phyloP scores from a whole-genome alignment of 1,139 yeast genomes.

The Geotrichum candidum region DNA sequence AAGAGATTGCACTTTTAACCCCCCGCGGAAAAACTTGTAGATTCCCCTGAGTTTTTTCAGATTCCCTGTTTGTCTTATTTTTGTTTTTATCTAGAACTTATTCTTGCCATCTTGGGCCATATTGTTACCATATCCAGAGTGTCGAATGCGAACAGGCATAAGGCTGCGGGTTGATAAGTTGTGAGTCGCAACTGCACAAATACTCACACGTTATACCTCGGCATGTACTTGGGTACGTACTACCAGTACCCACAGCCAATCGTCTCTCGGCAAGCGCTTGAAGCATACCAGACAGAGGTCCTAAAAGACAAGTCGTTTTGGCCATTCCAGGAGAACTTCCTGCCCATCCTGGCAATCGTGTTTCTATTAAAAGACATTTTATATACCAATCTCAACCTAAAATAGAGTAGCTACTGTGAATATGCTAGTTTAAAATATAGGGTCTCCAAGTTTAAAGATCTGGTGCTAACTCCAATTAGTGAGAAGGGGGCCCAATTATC shows the following conservation, averaged over 20 bases:
- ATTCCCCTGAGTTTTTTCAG: background rate
- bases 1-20: background rate
- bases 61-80: background rate
- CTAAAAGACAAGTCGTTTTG: background rate
- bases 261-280: background rate
- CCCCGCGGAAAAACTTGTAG: background rate
- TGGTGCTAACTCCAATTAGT: too few relatives aligned
- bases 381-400: too few relatives aligned
- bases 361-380: background rate
- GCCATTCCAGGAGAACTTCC: background rate
- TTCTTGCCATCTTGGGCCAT: background rate
- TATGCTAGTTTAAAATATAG: background rate
- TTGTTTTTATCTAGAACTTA: background rate
- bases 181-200: too few relatives aligned
- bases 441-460: too few relatives aligned
- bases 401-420: background rate
- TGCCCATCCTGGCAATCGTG: background rate
- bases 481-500: too few relatives aligned
- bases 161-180: background rate
- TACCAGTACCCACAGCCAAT: background rate
- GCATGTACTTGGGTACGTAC: background rate
- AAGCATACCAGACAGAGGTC: background rate
- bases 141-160: background rate
- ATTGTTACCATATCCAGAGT: background rate
- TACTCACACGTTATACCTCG: background rate